These are phyloP conservation scores for Nothopassalora personata DNA, from an alignment of 2,329 filamentous ascomycete species.

Conservation along the genomic window DNA sequence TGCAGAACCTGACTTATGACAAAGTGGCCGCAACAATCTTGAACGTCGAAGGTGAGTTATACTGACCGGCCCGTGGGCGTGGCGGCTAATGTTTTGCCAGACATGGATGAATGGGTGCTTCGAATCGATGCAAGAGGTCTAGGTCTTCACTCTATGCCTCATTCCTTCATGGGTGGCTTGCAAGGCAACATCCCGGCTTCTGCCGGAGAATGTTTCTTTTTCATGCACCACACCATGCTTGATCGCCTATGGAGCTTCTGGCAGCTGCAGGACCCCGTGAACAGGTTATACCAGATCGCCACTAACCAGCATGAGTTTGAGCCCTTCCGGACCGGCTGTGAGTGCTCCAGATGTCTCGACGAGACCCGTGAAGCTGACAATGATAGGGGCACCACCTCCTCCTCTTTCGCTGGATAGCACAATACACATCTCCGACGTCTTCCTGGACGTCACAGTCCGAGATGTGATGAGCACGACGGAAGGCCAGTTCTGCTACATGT, in stretches of 20 bases:
- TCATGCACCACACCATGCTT: neutral
- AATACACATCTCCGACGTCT: constrained; percentile 8
- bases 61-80: neutral
- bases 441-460: constrained; percentile 6
- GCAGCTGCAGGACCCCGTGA: neutral
- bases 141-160: neutral
- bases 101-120: neutral
- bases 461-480: constrained; percentile 13
- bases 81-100: neutral
- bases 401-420: constrained; percentile 4
- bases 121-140: neutral
- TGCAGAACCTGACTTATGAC: constrained; percentile 7
- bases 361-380: neutral
- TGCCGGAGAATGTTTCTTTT: neutral
- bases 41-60: constrained; percentile 6
- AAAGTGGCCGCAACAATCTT: constrained; percentile 7
- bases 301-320: neutral
- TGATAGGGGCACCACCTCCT: neutral
- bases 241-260: neutral
- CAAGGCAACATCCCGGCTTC: neutral
- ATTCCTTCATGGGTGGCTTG: neutral
- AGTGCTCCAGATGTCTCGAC: neutral
- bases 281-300: neutral
- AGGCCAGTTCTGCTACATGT: constrained; percentile 14
- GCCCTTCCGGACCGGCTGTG: neutral